Conservation (phyloP, 2,329 filamentous ascomycete genomes). For the Cladosporium austrohemisphaericum region DNA sequence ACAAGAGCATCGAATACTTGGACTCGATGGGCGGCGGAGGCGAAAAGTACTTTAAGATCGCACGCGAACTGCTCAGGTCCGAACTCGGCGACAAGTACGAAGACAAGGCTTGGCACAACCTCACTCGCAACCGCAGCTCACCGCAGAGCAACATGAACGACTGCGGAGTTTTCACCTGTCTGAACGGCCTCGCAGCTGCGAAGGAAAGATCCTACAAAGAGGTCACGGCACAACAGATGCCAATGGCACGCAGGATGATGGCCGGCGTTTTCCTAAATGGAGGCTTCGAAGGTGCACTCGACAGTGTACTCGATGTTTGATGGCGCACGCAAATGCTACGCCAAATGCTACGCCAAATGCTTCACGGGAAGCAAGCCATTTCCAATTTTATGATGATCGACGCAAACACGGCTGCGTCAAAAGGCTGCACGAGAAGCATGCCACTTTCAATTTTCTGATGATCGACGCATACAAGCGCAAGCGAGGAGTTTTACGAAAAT, state of each 20-base stretch:
- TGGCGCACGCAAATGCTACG: no score
- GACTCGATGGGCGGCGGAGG: conserved; percentile 59
- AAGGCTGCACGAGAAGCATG: no score
- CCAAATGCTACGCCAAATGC: no score
- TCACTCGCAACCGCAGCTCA: conserved; percentile 49
- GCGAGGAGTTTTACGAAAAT: no score
- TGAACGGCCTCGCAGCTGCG: conserved; percentile 63
- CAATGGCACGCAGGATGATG: conserved; percentile 47
- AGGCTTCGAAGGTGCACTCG: conserved; percentile 56
- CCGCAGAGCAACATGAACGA: conserved; percentile 65
- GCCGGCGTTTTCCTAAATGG: conserved; percentile 63
- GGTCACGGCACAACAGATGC: conserved; percentile 24
- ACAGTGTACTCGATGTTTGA: no score
- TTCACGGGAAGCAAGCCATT: no score
- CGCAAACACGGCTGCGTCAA: no score
- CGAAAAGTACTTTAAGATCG: conserved; percentile 22
- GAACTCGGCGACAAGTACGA: conserved; percentile 56
- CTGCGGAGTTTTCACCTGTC: conserved; percentile 73
- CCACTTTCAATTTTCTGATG: no score
- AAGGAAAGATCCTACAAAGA: conserved; percentile 51
- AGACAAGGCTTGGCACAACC: conserved; percentile 56
- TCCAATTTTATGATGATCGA: no score
- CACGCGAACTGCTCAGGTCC: conserved; percentile 53
- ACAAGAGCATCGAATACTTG: conserved; percentile 62
- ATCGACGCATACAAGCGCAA: no score